Percentiles rank a stretch among this genome's conserved stretches.
Conservation (phyloP, 2,329 filamentous ascomycete species). For the Epichloe typhina region DNA sequence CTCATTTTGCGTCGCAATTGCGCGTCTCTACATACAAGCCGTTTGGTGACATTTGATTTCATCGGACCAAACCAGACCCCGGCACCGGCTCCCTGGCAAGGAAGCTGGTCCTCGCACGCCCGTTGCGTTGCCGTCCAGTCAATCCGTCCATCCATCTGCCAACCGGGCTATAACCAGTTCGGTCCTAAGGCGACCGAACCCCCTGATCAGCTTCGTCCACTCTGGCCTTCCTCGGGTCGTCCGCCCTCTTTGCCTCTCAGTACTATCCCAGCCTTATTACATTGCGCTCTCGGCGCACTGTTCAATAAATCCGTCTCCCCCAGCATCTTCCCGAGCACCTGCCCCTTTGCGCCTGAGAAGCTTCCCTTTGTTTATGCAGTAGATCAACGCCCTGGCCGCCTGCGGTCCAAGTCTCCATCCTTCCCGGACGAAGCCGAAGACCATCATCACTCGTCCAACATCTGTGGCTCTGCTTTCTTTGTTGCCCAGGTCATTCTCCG, state of each 20-base stretch:
- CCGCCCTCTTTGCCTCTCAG: neutral
- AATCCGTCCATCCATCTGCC: neutral
- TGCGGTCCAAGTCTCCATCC: conserved; percentile 2
- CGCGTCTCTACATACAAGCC: neutral
- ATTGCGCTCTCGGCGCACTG: conserved; percentile 2
- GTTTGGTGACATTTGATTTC: too few species aligned
- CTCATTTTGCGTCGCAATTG: neutral
- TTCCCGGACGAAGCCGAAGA: neutral
- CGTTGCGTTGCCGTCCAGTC: neutral
- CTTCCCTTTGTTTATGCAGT: conserved; percentile 4
- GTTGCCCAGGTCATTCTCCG: neutral
- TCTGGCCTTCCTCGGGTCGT: conserved; percentile 5
- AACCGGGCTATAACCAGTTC: conserved; percentile 2
- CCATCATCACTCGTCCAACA: neutral
- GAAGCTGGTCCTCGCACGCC: neutral
- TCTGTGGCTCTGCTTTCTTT: neutral
- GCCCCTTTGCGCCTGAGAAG: conserved; percentile 6
- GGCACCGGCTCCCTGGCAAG: neutral
- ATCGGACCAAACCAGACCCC: too few species aligned
- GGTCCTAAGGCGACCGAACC: conserved; percentile 2
- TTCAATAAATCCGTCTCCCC: neutral
- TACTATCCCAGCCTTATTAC: neutral
- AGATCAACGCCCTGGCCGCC: neutral
- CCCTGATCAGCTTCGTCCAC: conserved; percentile 3
- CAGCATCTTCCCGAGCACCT: neutral